Evolutionary conservation across 306 rosid genomes (phyloP), one percentile per base, ranked within the genome.

Genomic region (Vigna nakashimae): DNA sequence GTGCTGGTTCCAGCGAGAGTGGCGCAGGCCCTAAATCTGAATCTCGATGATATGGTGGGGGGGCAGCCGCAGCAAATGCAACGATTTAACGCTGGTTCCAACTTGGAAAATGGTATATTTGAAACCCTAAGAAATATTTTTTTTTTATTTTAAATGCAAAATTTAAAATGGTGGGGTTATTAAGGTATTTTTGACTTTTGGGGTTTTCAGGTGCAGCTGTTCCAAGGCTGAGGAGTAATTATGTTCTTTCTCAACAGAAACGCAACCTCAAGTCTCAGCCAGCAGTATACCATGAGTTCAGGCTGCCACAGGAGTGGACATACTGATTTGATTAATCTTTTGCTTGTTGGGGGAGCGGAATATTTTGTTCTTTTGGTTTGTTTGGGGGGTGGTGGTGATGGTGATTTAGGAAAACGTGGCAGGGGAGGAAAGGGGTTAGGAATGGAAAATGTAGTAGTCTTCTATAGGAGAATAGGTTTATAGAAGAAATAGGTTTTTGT

Each of bases 261-360:
- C 82, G 82, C 36, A 82, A 66, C 62, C 50, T 79, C 32, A 81
- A 69, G 78, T 75, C 86, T 4, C 87, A 72, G 43, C 85, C 82
- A 28, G 69, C 80, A 13, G 58, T 62, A 73, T 89, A 74, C 84
- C 86, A 83, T 50, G 97, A 92, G 70, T 75, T 94, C 34, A 74
- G 82, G 81, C 86, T 94, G 12, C 98, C 98, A 0, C 90, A 89
- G 50, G 98, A 94, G 71, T 93, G 98, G 98, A 89, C 96, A 17
- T 93, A 93, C 51, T 92, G 83, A 86, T 55, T 43, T 8, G 45
- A 13, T 13, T 22, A 34, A 8, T 16, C 52, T 14, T 64, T 17
- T 30, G 65, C 65, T 63, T 73, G 50, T 10, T 34, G 6, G 56
- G 56, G 84, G 83, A 36, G 48, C 32, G 51, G 3, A 69, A 8